Base-by-base conservation (phyloP, 495 filamentous ascomycete species). In the Staphylotrichum tortipilum region DNA sequence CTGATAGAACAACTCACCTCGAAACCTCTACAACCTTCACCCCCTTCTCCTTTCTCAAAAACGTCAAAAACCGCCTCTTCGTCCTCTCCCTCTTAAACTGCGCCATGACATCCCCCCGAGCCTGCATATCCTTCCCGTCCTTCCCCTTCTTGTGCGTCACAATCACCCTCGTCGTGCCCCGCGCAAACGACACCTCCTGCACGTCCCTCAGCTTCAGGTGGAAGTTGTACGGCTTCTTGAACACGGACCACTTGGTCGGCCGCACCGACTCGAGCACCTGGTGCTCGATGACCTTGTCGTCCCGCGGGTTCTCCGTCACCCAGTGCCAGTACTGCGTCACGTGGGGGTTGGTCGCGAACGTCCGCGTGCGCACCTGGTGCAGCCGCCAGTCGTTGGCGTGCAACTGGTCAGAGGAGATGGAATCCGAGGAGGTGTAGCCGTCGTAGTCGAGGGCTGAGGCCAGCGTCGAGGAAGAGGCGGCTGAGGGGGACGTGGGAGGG, bases 241-340 rank as follows among this genome's bases (percentile, higher is more conserved):
- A 74, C 19, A 65, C 61, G 36, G 65, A 66, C 73, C 73, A 76
- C 14, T 57, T 65, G n/a, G 65, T 57, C 14, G 64, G 64, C 35
- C 54, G 38, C 3, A 67, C 61, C 17, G 69, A 68, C 28, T 64
- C 59, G n/a, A 76, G 61, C 12, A 75, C 68, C 44, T 74, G 71
- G 55, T 76, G 73, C 60, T 76, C 71, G 18, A 73, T 67, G 33
- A 61, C 42, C 7, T 41, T 33, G 18, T 15, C 18, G 2, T 22
- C 26, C 35, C 34, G 14, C 28, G 21, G n/a, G 36, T 28, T 49
- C 41, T 44, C 41, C 17, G 41, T 44, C 18, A 68, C 26, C 63
- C 64, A 76, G 47, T 71, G 71, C 71, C 71, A 74, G 61, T 76
- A 76, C 53, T 76, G 73, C n/a, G 70, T 75, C 12, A 73, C 64